Evolutionary conservation across 352 stramenopile genomes (phyloP), one percentile per base, ranked within the genome.

Genomic region (Phytophthora pisi): DNA sequence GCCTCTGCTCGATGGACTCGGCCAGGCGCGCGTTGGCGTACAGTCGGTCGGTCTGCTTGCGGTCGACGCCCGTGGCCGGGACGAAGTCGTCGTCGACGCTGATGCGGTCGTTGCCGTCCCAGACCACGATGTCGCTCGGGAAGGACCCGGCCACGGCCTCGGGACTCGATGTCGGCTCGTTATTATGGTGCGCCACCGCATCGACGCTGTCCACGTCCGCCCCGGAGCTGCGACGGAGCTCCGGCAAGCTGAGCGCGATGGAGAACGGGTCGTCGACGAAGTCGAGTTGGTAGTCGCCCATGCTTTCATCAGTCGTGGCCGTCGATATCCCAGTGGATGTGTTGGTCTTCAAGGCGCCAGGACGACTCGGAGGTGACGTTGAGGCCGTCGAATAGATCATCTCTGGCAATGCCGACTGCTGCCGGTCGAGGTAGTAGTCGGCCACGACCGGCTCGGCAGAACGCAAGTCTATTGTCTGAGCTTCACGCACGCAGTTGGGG

Each of bases 401-500:
- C 20, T 31, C n/a, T 60, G 24, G 42, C 24, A 8, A 8, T 16
- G 42, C 57, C 1, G 64, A 18, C 16, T 61, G 64, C n/a, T 26
- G 26, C 11, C 55, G 40, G 0, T 40, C 13, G 31, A 40, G 31
- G 30, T 66, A 74, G 40, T 54, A 70, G 20, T 78, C 74, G 4
- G 70, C 64, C 10, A 81, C 62, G 18, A 77, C 50, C 51, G 56
- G 56, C 0, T 77, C 64, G 0, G 43, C 43, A 11, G 64, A 66
- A 34, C 53, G 63, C 30, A 79, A 20, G 18, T 47, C 67, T 13
- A 43, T 51, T 40, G 70, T 72, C 54, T 67, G 65, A 24, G 74
- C 71, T 13, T 82, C 61, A 5, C 31, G 53, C 49, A 82, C 64
- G 56, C 79, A 88, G 5, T 42, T 54, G 3, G 57, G 57, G 42